These are phyloP conservation scores for Cyberlindnera xylosilytica DNA, from an alignment of 805 yeast genomes.

Conservation along the genomic window DNA sequence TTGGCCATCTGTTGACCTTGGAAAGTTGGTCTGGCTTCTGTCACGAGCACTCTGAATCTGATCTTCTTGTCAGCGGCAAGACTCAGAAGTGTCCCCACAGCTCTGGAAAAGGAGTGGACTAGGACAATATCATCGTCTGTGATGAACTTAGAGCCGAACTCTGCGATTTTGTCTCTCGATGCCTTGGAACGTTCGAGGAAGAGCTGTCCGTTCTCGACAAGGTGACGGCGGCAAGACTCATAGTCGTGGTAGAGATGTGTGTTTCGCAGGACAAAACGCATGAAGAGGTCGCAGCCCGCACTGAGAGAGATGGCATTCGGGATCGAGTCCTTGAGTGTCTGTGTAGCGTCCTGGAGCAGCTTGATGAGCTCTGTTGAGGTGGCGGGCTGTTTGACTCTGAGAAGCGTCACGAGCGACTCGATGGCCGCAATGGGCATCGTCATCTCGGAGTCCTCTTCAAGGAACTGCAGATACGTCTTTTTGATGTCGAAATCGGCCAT, in stretches of 20 bases:
- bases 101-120: constrained; percentile 91
- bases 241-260: constrained; percentile 86
- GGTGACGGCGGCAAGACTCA: constrained; percentile 86
- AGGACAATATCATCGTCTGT: constrained; percentile 89
- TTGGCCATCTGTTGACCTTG: constrained; percentile 74
- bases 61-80: constrained; percentile 76
- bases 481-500: constrained; percentile 70
- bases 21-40: constrained; percentile 87
- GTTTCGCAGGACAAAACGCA: constrained; percentile 88
- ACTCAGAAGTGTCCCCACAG: constrained; percentile 70
- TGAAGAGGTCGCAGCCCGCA: constrained; percentile 97
- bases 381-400: constrained; percentile 79
- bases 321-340: constrained; percentile 69
- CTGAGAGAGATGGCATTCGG: constrained; percentile 89
- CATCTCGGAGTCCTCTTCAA: constrained; percentile 90
- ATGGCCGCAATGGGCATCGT: constrained; percentile 99
- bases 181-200: constrained; percentile 90
- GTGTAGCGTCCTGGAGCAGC: constrained; percentile 72
- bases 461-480: constrained; percentile 70
- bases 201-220: constrained; percentile 90
- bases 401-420: constrained; percentile 83
- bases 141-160: constrained; percentile 82
- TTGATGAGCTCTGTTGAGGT: constrained; percentile 92
- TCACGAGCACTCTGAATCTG: constrained; percentile 85
- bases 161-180: constrained; percentile 83